phyloP scores from a whole-genome alignment of 371 early-diverging fungal genomes.

The Apophysomyces variabilis region DNA sequence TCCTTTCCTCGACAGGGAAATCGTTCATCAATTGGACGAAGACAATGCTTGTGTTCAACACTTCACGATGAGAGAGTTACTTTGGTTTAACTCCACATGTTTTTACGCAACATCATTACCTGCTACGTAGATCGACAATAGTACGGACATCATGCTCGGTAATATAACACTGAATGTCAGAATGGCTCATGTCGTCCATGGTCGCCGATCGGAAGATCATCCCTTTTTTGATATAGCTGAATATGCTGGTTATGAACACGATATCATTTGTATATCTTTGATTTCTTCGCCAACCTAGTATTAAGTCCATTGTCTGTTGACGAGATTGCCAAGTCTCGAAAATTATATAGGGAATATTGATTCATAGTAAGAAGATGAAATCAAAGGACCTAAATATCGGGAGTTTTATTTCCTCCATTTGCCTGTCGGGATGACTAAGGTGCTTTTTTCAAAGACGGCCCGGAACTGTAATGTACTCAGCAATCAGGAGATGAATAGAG shows the following conservation, averaged over 20 bases:
- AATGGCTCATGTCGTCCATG: slow-evolving; percentile 25
- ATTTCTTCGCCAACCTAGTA: neutral
- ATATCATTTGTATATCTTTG: neutral
- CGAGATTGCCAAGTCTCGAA: slow-evolving; percentile 14
- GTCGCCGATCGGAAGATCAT: slow-evolving; percentile 37
- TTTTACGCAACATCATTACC: slow-evolving; percentile 17
- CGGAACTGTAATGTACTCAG: no score
- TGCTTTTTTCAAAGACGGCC: no score
- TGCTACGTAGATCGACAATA: slow-evolving; percentile 36
- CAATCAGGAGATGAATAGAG: no score
- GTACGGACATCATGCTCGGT: slow-evolving; percentile 26
- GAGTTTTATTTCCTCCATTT: no score
- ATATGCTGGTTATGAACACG: no score
- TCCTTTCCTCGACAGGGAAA: slow-evolving; percentile 16
- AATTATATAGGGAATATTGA: neutral
- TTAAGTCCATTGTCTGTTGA: neutral
- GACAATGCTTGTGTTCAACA: slow-evolving; percentile 10
- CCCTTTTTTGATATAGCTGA: slow-evolving; percentile 32
- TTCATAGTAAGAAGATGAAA: neutral
- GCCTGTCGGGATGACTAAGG: no score
- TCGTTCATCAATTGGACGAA: slow-evolving; percentile 19
- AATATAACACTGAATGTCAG: slow-evolving; percentile 26
- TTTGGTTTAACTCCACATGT: neutral
- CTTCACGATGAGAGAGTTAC: neutral
- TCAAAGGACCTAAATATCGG: neutral